phyloP scores from a whole-genome alignment of 148 eudicot species.

The Heliosperma pusillum region DNA sequence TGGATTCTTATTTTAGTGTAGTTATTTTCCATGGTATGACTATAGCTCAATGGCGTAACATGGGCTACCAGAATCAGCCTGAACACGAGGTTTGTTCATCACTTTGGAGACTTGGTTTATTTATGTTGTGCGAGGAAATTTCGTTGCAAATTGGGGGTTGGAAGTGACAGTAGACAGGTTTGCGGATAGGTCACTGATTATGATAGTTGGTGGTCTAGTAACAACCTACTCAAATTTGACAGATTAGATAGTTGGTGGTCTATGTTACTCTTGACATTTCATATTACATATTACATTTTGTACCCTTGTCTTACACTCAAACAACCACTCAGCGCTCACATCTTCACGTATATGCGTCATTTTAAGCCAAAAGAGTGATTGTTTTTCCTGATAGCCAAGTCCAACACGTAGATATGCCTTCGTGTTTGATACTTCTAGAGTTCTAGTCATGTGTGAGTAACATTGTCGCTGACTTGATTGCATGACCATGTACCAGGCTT shows the following conservation, averaged over 20 bases:
- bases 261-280: too few species aligned
- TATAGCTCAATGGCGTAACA: conserved; percentile 91
- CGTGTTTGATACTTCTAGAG: too few species aligned
- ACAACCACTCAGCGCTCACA: too few species aligned
- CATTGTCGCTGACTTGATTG: background rate
- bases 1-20: conserved; percentile 88
- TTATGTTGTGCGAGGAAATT: background rate
- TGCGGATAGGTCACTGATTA: too few species aligned
- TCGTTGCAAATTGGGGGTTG: background rate
- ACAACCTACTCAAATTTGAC: background rate
- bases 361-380: too few species aligned
- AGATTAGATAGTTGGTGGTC: background rate
- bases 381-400: too few species aligned
- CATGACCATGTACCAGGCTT: background rate
- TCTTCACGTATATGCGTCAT: too few species aligned
- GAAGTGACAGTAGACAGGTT: too few species aligned
- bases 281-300: too few species aligned
- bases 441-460: too few species aligned
- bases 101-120: background rate
- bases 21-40: conserved; percentile 97
- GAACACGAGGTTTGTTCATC: conserved; percentile 60
- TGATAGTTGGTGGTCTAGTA: background rate
- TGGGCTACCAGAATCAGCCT: conserved; percentile 87
- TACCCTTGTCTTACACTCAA: too few species aligned
- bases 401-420: too few species aligned